Percentiles rank a stretch among this genome's conserved stretches.
These are phyloP conservation scores for Calonectria fujianensis DNA, from an alignment of 2,329 filamentous ascomycete species.

Conservation along the genomic window DNA sequence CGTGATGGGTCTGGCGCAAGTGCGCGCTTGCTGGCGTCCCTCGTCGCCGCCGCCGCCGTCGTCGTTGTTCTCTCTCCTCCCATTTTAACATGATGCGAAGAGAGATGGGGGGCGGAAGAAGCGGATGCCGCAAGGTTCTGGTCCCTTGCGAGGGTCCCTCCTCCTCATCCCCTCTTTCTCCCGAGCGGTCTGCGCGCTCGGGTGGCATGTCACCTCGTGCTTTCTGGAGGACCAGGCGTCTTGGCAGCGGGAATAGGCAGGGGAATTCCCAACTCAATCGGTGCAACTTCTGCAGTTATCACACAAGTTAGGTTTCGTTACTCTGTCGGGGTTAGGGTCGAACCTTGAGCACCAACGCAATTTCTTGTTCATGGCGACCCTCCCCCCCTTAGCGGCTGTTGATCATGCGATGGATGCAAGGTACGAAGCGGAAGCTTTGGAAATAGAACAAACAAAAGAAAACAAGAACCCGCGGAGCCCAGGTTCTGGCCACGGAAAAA, in stretches of 20 bases:
- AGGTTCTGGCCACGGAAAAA: not conserved
- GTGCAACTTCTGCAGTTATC: slow-evolving; percentile 1
- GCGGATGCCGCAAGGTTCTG: slow-evolving; percentile 8
- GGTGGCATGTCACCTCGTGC: slow-evolving; percentile 16
- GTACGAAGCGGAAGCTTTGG: not conserved
- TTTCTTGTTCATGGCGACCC: slow-evolving; percentile 16
- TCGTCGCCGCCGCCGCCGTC: not conserved
- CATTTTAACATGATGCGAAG: not conserved
- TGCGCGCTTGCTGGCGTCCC: slow-evolving; percentile 1
- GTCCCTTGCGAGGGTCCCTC: not conserved
- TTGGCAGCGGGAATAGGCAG: slow-evolving; percentile 18
- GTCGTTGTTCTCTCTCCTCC: not conserved
- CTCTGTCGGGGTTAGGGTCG: slow-evolving; percentile 10
- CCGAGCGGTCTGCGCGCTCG: slow-evolving; percentile 11
- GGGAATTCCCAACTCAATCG: slow-evolving; percentile 17
- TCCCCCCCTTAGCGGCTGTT: not conserved
- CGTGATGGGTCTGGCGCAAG: not conserved
- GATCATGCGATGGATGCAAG: slow-evolving; percentile 12
- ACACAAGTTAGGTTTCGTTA: slow-evolving; percentile 13
- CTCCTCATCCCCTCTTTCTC: too few relatives aligned
- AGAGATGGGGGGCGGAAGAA: not conserved
- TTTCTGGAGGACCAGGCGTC: slow-evolving; percentile 19
- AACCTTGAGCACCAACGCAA: slow-evolving; percentile 7
- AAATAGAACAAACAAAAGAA: slow-evolving; percentile 14
- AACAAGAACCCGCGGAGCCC: slow-evolving; percentile 6